Evolutionary conservation across 108 stramenopile genomes (phyloP).

Genomic region (Seminavis robusta): DNA sequence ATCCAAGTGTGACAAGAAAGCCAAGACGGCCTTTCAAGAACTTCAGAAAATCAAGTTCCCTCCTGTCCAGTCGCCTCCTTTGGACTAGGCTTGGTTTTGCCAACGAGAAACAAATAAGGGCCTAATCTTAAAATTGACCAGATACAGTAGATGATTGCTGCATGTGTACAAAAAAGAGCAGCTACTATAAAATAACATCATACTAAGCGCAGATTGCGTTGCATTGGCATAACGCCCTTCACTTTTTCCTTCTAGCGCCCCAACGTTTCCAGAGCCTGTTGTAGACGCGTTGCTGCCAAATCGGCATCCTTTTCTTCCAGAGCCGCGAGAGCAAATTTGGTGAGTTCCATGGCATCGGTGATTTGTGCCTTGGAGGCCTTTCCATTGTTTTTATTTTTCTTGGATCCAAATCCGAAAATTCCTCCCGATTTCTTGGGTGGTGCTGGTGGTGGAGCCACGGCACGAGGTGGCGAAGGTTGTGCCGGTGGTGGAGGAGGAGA

Average conservation of each 20-base stretch:
- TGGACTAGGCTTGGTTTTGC: no score
- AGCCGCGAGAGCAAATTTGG: conserved; percentile 78
- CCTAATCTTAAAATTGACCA: no score
- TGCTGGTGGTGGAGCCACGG: conserved; percentile 17
- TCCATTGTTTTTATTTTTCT: conserved; percentile 16
- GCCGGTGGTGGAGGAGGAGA: conserved; percentile 23
- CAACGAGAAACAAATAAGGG: no score
- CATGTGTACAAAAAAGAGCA: no score
- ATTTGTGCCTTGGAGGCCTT: conserved; percentile 60
- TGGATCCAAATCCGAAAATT: conserved; percentile 25
- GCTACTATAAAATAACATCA: no score
- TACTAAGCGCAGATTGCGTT: no score
- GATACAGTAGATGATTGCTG: no score
- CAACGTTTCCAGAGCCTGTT: conserved; percentile 59
- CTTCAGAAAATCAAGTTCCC: no score
- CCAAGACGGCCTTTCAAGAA: no score
- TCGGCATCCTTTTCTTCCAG: conserved; percentile 72
- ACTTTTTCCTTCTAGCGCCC: conserved; percentile 18
- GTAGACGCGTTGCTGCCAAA: conserved; percentile 69
- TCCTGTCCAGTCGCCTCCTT: no score
- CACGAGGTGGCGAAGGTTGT: conserved; percentile 20
- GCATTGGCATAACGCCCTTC: no score
- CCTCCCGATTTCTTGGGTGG: conserved; percentile 17
- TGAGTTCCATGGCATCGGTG: conserved; percentile 77
- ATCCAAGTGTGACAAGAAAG: no score